Conservation (phyloP, 2,329 filamentous ascomycete genomes). For the Salinomyces thailandicus region DNA sequence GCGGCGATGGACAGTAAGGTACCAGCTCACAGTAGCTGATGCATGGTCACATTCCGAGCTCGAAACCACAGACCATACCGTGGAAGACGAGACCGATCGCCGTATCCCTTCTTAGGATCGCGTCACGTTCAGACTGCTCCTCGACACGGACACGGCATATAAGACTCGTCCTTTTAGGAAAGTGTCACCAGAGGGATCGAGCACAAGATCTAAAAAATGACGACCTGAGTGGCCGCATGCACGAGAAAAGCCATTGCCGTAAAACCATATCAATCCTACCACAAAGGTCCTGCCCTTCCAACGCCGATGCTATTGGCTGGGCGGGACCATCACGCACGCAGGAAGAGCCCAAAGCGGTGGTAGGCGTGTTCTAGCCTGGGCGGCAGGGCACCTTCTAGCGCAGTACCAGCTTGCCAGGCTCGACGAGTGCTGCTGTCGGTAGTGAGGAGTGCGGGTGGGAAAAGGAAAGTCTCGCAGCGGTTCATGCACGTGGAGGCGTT, state of each 20-base stretch:
- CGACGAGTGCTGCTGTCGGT: background rate
- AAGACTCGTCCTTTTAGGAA: background rate
- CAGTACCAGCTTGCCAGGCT: background rate
- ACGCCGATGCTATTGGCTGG: background rate
- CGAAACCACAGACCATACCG: too few relatives aligned
- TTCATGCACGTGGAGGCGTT: slow-evolving; percentile 8
- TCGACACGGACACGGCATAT: too few relatives aligned
- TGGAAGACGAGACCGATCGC: too few relatives aligned
- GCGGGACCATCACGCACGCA: too few relatives aligned
- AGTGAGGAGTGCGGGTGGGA: background rate
- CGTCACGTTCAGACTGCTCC: too few relatives aligned
- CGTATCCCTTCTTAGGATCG: too few relatives aligned
- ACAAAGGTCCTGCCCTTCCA: background rate
- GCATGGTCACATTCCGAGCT: too few relatives aligned
- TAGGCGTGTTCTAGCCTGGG: too few relatives aligned
- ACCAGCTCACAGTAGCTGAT: too few relatives aligned
- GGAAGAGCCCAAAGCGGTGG: too few relatives aligned
- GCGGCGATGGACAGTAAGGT: too few relatives aligned
- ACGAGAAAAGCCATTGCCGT: background rate
- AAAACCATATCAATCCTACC: background rate
- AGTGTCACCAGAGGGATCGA: background rate
- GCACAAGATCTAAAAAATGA: background rate
- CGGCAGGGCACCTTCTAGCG: too few relatives aligned
- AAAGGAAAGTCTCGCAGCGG: background rate
- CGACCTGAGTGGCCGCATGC: background rate